Evolutionary conservation across 192 early-diverging fungal genomes (phyloP).

Genomic region (Radiomyces spectabilis): DNA sequence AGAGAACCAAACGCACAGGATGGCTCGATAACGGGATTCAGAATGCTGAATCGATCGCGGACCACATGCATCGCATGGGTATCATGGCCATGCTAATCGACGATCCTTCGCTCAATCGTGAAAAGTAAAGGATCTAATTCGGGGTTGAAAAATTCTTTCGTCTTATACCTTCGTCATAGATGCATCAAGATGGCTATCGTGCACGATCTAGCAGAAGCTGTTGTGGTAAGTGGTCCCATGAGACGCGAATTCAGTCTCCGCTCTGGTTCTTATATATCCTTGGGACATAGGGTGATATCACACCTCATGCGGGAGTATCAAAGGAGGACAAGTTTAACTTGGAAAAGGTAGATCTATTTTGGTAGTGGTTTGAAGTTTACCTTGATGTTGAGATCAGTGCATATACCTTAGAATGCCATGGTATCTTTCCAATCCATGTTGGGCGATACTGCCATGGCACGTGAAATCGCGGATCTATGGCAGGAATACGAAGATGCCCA

Average conservation of each 20-base stretch:
- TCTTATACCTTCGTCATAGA: conserved; percentile 13
- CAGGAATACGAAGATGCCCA: conserved; percentile 73
- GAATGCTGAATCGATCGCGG: conserved; percentile 78
- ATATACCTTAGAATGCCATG: conserved; percentile 63
- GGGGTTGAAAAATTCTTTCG: background rate
- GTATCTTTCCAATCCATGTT: conserved; percentile 48
- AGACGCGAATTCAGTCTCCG: background rate
- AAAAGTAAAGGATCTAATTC: conserved; percentile 28
- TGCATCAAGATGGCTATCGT: conserved; percentile 92
- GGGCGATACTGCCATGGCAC: conserved; percentile 42
- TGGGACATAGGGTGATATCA: conserved; percentile 72
- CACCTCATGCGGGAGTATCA: conserved; percentile 70
- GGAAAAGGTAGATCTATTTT: conserved; percentile 45
- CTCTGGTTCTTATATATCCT: conserved; percentile 2
- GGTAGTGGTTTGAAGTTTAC: background rate
- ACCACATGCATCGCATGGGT: conserved; percentile 96
- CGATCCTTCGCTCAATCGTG: conserved; percentile 55
- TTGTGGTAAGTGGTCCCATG: conserved; percentile 44
- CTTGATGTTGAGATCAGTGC: background rate
- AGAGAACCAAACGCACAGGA: conserved; percentile 89
- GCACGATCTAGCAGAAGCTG: conserved; percentile 85
- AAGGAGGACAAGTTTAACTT: conserved; percentile 68
- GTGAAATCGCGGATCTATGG: conserved; percentile 77
- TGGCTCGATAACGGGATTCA: conserved; percentile 73
- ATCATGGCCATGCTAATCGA: conserved; percentile 81